Base-by-base conservation (phyloP, 1,139 yeast genomes). In the Casaregolazyma suthepensis region DNA sequence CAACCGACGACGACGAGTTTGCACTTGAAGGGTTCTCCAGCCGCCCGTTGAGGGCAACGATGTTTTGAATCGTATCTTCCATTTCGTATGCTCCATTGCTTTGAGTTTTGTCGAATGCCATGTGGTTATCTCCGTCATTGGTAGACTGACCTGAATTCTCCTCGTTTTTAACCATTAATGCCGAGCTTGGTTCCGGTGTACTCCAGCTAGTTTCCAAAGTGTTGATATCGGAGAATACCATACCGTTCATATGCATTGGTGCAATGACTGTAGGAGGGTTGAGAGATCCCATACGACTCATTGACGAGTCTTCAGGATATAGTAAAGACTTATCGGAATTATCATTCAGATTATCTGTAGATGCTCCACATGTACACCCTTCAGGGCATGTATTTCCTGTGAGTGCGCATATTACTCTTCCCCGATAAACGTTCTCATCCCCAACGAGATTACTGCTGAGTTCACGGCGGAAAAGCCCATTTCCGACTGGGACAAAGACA, bases 401-500 rank as follows among this genome's bases (percentile, higher is more conserved):
- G 19, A 47, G 37, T 5, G 38, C 35, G 45, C 50, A 47, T 38
- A 47, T 20, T 18, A 19, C 22, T 15, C 44, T 26, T 31, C 50
- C 50, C 13, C 44, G 22, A 18, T 38, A 23, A 20, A 29, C 23
- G 4, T 38, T 20, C 19, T 38, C 35, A 15, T 18, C n/a, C 3
- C 35, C 45, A 17, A 15, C 20, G 5, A 49, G 17, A 44, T 22
- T 20, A 43, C 42, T 44, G 19, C 49, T 19, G 10, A 35, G 48
- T 38, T 54, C 62, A 43, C 57, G 60, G 1, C 67, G 58, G 53
- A 66, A 69, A 15, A 69, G 58, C 13, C 71, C 71, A 50, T 67
- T 65, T 7, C 72, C 72, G 1, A 66, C 71, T 0, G 70, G 69
- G 22, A 69, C 64, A 57, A 66, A 69, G 9, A 66, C 63, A 48